A percentile compares a stretch with the other conserved stretches of the same genome.
These are phyloP conservation scores for Kwoniella pini DNA, from an alignment of 768 basidiomycete genomes.

Conservation along the genomic window DNA sequence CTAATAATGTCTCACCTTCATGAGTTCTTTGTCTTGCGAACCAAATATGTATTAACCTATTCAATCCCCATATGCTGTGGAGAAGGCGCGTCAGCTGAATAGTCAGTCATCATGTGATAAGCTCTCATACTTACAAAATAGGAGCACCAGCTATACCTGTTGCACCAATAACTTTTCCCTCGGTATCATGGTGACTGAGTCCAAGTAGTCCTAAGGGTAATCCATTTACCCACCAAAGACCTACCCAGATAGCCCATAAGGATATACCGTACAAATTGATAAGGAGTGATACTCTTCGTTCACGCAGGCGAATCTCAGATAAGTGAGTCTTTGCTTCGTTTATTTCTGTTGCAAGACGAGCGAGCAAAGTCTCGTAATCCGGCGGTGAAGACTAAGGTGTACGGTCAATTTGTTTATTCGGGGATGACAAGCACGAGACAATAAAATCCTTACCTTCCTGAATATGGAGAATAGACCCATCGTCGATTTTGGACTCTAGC, in stretches of 20 bases:
- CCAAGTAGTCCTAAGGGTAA: conserved; percentile 50
- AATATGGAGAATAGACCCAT: conserved; percentile 49
- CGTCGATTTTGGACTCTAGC: no score
- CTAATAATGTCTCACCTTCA: conserved; percentile 40
- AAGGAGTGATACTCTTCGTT: conserved; percentile 44
- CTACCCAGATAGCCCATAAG: conserved; percentile 51
- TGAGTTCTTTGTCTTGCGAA: conserved; percentile 41
- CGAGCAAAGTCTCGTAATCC: conserved; percentile 53
- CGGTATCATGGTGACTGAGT: conserved; percentile 23
- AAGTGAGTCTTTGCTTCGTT: conserved; percentile 49
- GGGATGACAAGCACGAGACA: not conserved
- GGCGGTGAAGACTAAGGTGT: conserved; percentile 35
- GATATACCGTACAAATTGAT: conserved; percentile 47
- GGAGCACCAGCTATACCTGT: conserved; percentile 41
- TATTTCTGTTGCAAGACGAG: conserved; percentile 48
- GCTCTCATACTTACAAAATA: conserved; percentile 41
- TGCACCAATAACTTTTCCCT: conserved; percentile 32
- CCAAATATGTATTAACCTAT: conserved; percentile 40
- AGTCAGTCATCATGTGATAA: no score
- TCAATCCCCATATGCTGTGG: conserved; percentile 34
- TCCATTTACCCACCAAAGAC: conserved; percentile 48
- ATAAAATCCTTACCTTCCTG: conserved; percentile 36
- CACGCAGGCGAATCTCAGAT: conserved; percentile 49
- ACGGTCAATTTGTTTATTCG: no score
- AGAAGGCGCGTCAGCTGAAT: no score